phyloP scores from a whole-genome alignment of 2,329 filamentous ascomycete genomes.

The Trichoderma koningiopsis region DNA sequence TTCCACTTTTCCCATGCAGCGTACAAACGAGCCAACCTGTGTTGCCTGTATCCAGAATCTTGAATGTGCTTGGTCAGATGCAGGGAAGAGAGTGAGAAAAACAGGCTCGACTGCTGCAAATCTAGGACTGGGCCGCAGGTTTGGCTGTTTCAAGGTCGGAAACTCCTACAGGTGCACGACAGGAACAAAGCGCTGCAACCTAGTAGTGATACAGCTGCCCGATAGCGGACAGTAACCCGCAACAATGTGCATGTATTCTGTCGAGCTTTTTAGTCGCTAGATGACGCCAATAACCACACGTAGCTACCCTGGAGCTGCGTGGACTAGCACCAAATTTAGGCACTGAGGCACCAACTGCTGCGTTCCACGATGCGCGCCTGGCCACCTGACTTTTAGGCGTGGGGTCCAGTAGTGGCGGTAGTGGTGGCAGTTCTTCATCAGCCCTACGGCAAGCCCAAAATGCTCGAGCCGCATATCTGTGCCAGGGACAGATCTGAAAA shows the following conservation, averaged over 20 bases:
- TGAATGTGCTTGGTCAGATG: conserved; percentile 11
- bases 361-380: conserved; percentile 12
- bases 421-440: conserved; percentile 24
- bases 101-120: conserved; percentile 2
- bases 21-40: background rate
- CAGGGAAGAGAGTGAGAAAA: background rate
- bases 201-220: background rate
- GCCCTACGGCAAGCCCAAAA: conserved; percentile 25
- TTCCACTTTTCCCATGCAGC: background rate
- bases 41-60: background rate
- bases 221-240: background rate
- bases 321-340: background rate
- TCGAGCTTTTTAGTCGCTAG: background rate
- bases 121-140: conserved; percentile 11
- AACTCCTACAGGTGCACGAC: background rate
- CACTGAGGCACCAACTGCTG: conserved; percentile 18
- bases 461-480: conserved; percentile 26
- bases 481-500: conserved; percentile 24
- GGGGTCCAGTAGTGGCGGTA: conserved; percentile 6
- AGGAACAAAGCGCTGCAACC: background rate
- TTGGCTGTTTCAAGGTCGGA: background rate
- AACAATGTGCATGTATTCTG: background rate
- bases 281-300: background rate
- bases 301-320: background rate
- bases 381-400: conserved; percentile 19